Evolutionary conservation across 306 rosid species (phyloP).

Genomic region (Prunus armeniaca): DNA sequence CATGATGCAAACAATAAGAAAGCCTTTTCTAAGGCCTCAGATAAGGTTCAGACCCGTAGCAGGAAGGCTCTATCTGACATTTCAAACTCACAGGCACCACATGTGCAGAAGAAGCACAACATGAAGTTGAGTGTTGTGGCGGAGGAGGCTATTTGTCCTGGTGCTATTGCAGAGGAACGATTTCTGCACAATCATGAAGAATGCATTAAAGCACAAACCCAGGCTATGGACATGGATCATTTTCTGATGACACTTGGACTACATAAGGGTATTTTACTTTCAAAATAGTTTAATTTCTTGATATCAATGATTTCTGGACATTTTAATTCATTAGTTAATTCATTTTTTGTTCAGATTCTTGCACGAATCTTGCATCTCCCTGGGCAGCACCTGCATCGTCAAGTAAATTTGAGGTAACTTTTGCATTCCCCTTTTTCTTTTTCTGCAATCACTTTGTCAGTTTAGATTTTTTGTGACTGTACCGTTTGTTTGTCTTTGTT

Average conservation of each 20-base stretch:
- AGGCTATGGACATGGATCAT: slow-evolving; percentile 23
- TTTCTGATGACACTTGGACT: slow-evolving; percentile 34
- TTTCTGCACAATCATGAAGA: too few relatives aligned
- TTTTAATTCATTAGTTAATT: background rate
- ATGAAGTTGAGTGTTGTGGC: too few relatives aligned
- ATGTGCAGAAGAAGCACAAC: background rate
- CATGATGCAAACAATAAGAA: slow-evolving; percentile 27
- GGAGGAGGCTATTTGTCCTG: too few relatives aligned
- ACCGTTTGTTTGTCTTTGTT: background rate
- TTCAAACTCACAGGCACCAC: slow-evolving; percentile 50
- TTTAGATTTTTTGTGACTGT: background rate
- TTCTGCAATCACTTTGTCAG: too few relatives aligned
- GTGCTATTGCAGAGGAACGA: too few relatives aligned
- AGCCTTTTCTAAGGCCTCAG: slow-evolving; percentile 33
- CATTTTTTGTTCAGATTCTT: background rate
- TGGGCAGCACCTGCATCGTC: background rate
- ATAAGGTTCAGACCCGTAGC: slow-evolving; percentile 35
- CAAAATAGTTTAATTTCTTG: too few relatives aligned
- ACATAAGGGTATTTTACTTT: slow-evolving; percentile 27
- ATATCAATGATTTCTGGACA: background rate
- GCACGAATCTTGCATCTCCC: background rate
- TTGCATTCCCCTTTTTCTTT: background rate
- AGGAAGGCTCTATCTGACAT: slow-evolving; percentile 69
- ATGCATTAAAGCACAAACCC: slow-evolving; percentile 26
- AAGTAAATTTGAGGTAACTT: background rate